These are phyloP conservation scores for Rhizopus delemar DNA, from an alignment of 371 early-diverging fungal genomes.

Conservation along the genomic window DNA sequence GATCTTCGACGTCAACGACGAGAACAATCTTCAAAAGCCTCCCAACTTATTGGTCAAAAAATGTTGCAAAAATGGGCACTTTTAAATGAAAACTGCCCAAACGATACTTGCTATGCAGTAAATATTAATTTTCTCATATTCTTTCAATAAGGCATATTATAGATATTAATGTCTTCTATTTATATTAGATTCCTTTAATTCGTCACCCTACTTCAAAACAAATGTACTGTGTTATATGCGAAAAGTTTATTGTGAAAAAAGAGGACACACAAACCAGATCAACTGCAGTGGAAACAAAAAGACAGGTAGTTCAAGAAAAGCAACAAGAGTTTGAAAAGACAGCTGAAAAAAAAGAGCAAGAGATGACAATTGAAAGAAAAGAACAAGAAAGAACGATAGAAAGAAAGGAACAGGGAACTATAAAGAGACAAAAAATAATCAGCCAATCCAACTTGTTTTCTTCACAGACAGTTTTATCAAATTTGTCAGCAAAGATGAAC, in stretches of 20 bases:
- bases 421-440: background rate
- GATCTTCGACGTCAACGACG: slow-evolving; percentile 31
- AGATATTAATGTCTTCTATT: background rate
- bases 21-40: slow-evolving; percentile 66
- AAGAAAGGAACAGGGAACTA: slow-evolving; percentile 2
- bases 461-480: slow-evolving; percentile 9
- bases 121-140: slow-evolving; percentile 8
- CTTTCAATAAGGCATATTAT: background rate
- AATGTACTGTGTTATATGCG: slow-evolving; percentile 69
- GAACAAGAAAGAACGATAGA: slow-evolving; percentile 2
- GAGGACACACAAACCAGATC: slow-evolving; percentile 11
- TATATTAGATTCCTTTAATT: slow-evolving; percentile 59
- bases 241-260: slow-evolving; percentile 41
- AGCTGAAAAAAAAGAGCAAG: background rate
- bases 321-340: background rate
- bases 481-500: slow-evolving; percentile 20
- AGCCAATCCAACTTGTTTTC: background rate
- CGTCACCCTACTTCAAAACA: slow-evolving; percentile 58
- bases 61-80: slow-evolving; percentile 73
- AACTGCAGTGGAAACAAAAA: background rate
- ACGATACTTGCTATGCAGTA: slow-evolving; percentile 61
- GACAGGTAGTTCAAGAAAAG: background rate
- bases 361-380: background rate
- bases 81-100: slow-evolving; percentile 68
- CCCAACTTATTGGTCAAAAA: slow-evolving; percentile 66